Base-by-base conservation (phyloP, 345 rosid species). In the Salix suchowensis region DNA sequence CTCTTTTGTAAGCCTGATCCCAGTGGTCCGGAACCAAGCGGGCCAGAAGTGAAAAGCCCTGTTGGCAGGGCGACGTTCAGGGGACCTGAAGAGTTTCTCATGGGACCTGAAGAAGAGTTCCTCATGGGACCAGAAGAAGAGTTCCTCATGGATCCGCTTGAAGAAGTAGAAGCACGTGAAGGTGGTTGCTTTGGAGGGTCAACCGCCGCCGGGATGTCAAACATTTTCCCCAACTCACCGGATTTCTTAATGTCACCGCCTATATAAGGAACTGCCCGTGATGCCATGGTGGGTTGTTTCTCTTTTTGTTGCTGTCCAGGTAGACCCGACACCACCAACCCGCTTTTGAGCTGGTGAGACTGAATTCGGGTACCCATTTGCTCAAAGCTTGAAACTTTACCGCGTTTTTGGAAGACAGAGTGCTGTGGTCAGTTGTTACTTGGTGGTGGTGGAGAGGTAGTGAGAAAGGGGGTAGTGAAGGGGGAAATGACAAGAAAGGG, bases 191-290 rank as follows among this genome's bases (percentile, higher is more conserved):
- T 77, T n/a, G 81, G 46, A 13, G 23, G 68, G 21, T 81, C 77
- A 77, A 88, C 89, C 40, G 77, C 62, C 28, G 82, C 86, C 18
- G 95, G 91, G 76, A 93, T 90, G 76, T 95, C 97, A 67, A 95
- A 91, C 98, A 95, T 95, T 85, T 91, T 90, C 2, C 98, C 94
- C 10, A 93, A 85, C 86, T 95, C 98, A 1, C 98, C 98, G 40
- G 98, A 95, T 79, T 91, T 95, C 80, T 95, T 93, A 19, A 95
- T 80, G 77, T 95, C 96, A 16, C 98, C 98, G 46, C 98, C 98
- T 2, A 96, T 91, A 84, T 95, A 95, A 37, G 97, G 97, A 7
- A 89, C 85, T 0, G 98, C 90, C 5, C 94, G 86, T 16, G 94
- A 86, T n/a, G 90, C 90, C 87, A 90, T 89, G 78, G 91, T 90